These are phyloP conservation scores for Podospora tetraspora DNA, from an alignment of 495 filamentous ascomycete genomes.

Conservation along the genomic window DNA sequence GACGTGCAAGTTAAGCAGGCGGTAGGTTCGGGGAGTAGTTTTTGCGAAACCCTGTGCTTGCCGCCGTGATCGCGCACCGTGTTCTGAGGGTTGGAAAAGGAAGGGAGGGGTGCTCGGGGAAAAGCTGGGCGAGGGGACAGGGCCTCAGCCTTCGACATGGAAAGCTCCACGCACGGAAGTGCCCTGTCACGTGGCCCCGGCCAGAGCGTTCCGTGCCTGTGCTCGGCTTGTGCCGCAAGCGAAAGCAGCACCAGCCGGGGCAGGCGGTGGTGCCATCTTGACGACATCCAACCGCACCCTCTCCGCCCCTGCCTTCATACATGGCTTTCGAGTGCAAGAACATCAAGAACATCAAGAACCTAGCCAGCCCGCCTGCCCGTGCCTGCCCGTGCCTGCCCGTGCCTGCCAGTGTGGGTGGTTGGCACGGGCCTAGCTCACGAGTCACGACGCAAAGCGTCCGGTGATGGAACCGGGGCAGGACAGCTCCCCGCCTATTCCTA, in stretches of 20 bases:
- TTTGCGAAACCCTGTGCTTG: background rate
- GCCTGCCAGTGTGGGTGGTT: background rate
- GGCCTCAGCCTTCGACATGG: too few species aligned
- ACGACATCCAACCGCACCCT: background rate
- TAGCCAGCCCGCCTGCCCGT: too few species aligned
- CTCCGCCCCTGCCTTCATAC: too few species aligned
- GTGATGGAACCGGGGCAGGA: background rate
- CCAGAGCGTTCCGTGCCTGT: too few species aligned
- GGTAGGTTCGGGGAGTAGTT: too few species aligned
- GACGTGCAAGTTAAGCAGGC: too few species aligned
- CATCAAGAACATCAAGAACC: background rate
- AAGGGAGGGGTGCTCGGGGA: background rate
- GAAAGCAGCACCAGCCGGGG: too few species aligned
- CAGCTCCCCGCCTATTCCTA: background rate
- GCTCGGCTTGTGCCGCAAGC: too few species aligned
- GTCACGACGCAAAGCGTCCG: background rate
- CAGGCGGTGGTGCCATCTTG: too few species aligned
- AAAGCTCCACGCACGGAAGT: too few species aligned
- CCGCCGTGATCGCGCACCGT: background rate
- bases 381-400: background rate
- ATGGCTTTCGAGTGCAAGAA: background rate
- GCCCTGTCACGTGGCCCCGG: too few species aligned
- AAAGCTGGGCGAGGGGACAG: background rate
- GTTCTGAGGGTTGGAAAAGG: background rate
- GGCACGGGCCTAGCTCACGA: background rate